Evolutionary conservation across 140 eudicot genomes (phyloP).

Genomic region (Stevia rebaudiana): DNA sequence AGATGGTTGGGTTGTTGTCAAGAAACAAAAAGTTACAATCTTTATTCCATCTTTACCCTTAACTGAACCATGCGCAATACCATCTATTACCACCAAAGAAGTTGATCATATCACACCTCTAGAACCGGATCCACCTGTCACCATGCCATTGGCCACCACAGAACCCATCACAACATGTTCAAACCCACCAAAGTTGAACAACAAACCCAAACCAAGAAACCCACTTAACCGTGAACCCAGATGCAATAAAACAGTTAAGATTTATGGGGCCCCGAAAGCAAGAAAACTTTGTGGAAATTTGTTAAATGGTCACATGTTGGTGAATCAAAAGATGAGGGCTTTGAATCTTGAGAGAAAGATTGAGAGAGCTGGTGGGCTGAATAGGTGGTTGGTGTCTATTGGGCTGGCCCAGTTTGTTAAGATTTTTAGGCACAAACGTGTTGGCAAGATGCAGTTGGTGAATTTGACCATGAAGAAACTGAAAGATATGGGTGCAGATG

Average conservation of each 20-base stretch:
- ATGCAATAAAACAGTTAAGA: constrained; percentile 9
- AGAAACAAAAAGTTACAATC: constrained; percentile 77
- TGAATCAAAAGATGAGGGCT: constrained; percentile 53
- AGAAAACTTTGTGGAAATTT: constrained; percentile 29
- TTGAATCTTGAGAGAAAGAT: constrained; percentile 73
- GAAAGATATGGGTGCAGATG: constrained; percentile 84
- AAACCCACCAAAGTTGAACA: constrained; percentile 26
- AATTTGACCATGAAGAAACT: constrained; percentile 75
- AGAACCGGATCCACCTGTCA: constrained; percentile 29
- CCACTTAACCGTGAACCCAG: constrained; percentile 6
- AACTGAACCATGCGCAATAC: constrained; percentile 26
- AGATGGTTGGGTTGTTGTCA: constrained; percentile 73
- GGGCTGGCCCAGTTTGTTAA: constrained; percentile 74
- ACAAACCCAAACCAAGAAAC: constrained; percentile 13
- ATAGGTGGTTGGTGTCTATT: constrained; percentile 67
- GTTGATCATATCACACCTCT: constrained; percentile 22
- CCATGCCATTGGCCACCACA: constrained; percentile 24
- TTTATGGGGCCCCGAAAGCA: constrained; percentile 25
- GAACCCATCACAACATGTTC: constrained; percentile 24
- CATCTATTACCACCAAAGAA: constrained; percentile 21
- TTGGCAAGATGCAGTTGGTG: constrained; percentile 63
- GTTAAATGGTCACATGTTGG: constrained; percentile 28
- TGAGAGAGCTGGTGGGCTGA: constrained; percentile 65
- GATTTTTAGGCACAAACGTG: constrained; percentile 40
- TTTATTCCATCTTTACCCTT: constrained; percentile 63